phyloP scores from a whole-genome alignment of 176 grass and related monocot genomes.

The Tillandsia fasciculata region DNA sequence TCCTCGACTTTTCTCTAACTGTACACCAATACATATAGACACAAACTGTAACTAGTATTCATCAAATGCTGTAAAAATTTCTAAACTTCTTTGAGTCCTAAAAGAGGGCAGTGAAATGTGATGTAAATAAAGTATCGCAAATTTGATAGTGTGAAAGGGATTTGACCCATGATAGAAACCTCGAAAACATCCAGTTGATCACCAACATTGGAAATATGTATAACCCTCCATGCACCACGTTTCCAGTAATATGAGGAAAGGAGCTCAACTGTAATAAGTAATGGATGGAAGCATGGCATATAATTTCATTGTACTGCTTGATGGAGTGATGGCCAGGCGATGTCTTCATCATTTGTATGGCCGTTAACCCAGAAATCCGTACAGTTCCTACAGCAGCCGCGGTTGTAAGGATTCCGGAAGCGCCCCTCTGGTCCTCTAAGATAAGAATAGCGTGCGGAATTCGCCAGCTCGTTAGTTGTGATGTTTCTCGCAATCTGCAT shows the following conservation, averaged over 20 bases:
- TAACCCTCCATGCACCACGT: neutral
- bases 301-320: slow-evolving; percentile 31
- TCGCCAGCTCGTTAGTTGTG: slow-evolving; percentile 80
- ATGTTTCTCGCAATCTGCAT: slow-evolving; percentile 75
- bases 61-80: neutral
- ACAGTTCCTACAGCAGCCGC: slow-evolving; percentile 60
- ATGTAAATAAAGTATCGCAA: too few relatives aligned
- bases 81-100: neutral
- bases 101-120: too few relatives aligned
- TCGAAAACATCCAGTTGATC: neutral
- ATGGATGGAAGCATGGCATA: slow-evolving; percentile 1
- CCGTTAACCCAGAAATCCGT: slow-evolving; percentile 59
- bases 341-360: slow-evolving; percentile 60
- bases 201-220: neutral
- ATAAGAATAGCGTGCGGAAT: slow-evolving; percentile 65
- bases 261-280: neutral
- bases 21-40: neutral
- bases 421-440: slow-evolving; percentile 66
- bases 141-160: too few relatives aligned
- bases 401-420: slow-evolving; percentile 87
- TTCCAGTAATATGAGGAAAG: neutral
- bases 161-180: too few relatives aligned
- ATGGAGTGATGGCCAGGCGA: slow-evolving; percentile 80
- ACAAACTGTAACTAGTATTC: neutral
- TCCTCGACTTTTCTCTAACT: neutral